Evolutionary conservation across 805 yeast species (phyloP).

Genomic region (Metschnikowia santaceciliae): DNA sequence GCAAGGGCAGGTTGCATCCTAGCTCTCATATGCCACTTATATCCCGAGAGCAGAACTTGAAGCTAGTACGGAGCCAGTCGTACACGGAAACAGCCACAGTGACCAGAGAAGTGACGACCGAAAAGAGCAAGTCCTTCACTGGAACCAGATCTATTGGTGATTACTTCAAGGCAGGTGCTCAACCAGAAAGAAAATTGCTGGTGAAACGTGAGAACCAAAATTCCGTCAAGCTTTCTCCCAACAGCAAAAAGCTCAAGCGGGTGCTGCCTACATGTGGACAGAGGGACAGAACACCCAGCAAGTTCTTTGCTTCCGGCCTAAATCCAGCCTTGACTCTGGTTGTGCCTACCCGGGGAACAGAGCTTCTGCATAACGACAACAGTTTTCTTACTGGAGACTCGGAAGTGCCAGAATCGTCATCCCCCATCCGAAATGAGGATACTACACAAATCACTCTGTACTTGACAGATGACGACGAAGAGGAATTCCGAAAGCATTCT

Average conservation of each 20-base stretch:
- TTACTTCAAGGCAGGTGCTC: slow-evolving; percentile 10
- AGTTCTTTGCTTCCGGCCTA: slow-evolving; percentile 12
- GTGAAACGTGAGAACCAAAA: slow-evolving; percentile 7
- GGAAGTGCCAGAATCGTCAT: slow-evolving; percentile 30
- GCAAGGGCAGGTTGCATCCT: slow-evolving; percentile 69
- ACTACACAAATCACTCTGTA: slow-evolving; percentile 8
- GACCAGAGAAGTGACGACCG: background rate
- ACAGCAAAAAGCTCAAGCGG: slow-evolving; percentile 16
- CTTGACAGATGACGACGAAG: slow-evolving; percentile 18
- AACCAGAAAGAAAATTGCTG: background rate
- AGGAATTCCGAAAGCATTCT: slow-evolving; percentile 7
- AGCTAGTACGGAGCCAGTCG: slow-evolving; percentile 14
- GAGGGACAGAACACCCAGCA: slow-evolving; percentile 12
- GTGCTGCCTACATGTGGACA: background rate
- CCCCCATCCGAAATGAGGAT: slow-evolving; percentile 19
- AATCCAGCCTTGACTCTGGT: background rate
- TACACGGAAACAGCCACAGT: background rate
- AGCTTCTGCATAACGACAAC: background rate
- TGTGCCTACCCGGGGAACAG: background rate
- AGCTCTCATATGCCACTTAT: slow-evolving; percentile 44
- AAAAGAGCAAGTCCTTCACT: slow-evolving; percentile 9
- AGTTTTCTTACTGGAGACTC: slow-evolving; percentile 26
- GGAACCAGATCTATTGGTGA: slow-evolving; percentile 12
- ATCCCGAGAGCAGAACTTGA: slow-evolving; percentile 43
- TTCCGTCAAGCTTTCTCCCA: slow-evolving; percentile 16